These are phyloP conservation scores for Teunomyces tritomae DNA, from an alignment of 805 yeast species.

Conservation along the genomic window DNA sequence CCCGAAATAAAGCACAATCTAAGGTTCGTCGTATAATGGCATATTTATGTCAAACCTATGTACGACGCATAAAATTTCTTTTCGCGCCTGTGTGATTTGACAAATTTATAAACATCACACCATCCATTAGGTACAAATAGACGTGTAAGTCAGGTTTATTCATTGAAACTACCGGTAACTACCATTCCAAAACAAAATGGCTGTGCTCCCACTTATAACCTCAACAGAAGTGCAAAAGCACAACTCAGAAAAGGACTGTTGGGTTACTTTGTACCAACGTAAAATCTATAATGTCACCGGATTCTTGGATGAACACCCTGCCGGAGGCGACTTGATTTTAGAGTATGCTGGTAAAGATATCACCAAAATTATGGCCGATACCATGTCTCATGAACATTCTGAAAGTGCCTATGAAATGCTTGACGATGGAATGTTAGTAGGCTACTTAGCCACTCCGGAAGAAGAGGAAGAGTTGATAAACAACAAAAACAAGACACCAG, in stretches of 20 bases:
- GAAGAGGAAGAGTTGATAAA: conserved; percentile 72
- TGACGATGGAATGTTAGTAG: conserved; percentile 76
- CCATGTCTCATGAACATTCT: conserved; percentile 71
- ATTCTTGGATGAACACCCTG: conserved; percentile 72
- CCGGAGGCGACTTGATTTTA: conserved; percentile 56
- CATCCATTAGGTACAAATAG: neutral
- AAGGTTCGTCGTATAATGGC: neutral
- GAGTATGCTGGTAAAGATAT: conserved; percentile 60
- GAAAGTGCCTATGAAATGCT: conserved; percentile 84
- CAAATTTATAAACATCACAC: conserved; percentile 1
- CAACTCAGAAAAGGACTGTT: conserved; percentile 53
- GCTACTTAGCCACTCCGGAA: conserved; percentile 75
- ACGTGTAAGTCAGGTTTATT: neutral
- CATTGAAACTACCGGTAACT: neutral
- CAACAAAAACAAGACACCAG: conserved; percentile 55
- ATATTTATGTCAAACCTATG: neutral
- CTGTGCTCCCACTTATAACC: conserved; percentile 60
- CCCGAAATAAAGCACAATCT: neutral
- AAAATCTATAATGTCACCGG: conserved; percentile 81
- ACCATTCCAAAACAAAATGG: conserved; percentile 3
- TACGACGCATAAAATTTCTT: conserved; percentile 2
- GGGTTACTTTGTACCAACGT: conserved; percentile 79
- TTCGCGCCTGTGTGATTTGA: neutral
- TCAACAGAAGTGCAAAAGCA: conserved; percentile 52
- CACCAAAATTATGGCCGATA: conserved; percentile 76